These are phyloP conservation scores for Hevea brasiliensis DNA, from an alignment of 345 rosid species.

Conservation along the genomic window DNA sequence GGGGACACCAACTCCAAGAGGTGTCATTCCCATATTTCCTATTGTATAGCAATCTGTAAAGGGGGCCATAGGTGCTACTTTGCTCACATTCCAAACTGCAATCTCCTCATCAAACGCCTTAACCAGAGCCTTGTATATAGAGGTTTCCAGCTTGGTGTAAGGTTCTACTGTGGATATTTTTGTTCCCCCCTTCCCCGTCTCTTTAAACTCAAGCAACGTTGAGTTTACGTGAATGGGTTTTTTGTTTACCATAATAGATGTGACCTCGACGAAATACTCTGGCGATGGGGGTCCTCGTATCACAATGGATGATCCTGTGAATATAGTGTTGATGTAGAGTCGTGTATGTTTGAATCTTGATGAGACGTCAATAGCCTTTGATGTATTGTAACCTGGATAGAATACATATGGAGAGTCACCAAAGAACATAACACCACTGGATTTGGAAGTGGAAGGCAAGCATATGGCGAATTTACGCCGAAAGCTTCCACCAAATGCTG, in stretches of 20 bases:
- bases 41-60: slow-evolving; percentile 17
- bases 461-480: slow-evolving; percentile 20
- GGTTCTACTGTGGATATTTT: slow-evolving; percentile 19
- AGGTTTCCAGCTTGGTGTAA: slow-evolving; percentile 16
- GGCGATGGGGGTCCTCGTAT: slow-evolving; percentile 9
- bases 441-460: slow-evolving; percentile 19
- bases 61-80: slow-evolving; percentile 19
- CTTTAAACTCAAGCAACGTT: slow-evolving; percentile 15
- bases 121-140: slow-evolving; percentile 17
- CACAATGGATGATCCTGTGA: not conserved
- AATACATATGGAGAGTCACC: slow-evolving; percentile 25
- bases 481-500: slow-evolving; percentile 7
- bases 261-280: slow-evolving; percentile 23
- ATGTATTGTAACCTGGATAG: slow-evolving; percentile 17
- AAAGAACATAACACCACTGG: slow-evolving; percentile 17
- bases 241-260: slow-evolving; percentile 16
- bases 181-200: slow-evolving; percentile 15
- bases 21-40: not conserved
- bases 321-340: slow-evolving; percentile 5
- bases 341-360: slow-evolving; percentile 11
- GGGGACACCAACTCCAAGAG: slow-evolving; percentile 16
- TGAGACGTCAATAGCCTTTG: slow-evolving; percentile 18
- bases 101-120: slow-evolving; percentile 21
- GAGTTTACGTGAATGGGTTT: slow-evolving; percentile 14
- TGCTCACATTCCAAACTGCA: slow-evolving; percentile 10